Conservation (phyloP, 495 filamentous ascomycete genomes). For the Aspergillus panamensis region DNA sequence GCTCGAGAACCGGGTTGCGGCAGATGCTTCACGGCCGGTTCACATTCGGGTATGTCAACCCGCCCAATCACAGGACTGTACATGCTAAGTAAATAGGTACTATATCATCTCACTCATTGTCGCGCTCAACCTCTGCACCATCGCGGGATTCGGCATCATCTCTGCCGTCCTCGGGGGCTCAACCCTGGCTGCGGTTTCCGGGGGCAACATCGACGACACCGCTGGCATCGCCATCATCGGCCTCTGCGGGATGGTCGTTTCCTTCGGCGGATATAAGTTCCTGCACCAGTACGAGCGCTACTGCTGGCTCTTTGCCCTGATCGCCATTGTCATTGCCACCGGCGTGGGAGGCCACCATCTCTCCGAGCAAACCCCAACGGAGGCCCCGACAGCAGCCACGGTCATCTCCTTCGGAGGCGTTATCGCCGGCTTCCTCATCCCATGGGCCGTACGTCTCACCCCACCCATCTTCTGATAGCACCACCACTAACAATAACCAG, state of each 20-base stretch:
- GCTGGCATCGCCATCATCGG: conserved; percentile 51
- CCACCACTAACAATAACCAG: background rate
- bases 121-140: conserved; percentile 14
- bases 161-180: conserved; percentile 34
- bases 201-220: conserved; percentile 44
- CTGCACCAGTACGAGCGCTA: conserved; percentile 54
- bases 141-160: conserved; percentile 14
- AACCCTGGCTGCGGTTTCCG: conserved; percentile 49
- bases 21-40: conserved; percentile 56
- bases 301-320: conserved; percentile 53
- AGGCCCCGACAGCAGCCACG: conserved; percentile 28
- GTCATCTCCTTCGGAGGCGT: conserved; percentile 15
- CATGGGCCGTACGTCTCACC: conserved; percentile 9
- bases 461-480: background rate
- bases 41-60: conserved; percentile 43
- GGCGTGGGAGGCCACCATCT: conserved; percentile 45
- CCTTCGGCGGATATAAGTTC: conserved; percentile 49
- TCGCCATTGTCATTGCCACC: conserved; percentile 50
- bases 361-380: conserved; percentile 2
- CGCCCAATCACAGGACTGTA: background rate
- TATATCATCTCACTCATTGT: conserved; percentile 29
- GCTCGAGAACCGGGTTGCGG: conserved; percentile 49
- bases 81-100: conserved; percentile 12
- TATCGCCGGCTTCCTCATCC: conserved; percentile 15
- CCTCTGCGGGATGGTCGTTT: conserved; percentile 43